Evolutionary conservation across 2,329 filamentous ascomycete species (phyloP), one percentile per base, ranked within the genome.

Genomic region (Juglanconis juglandina): DNA sequence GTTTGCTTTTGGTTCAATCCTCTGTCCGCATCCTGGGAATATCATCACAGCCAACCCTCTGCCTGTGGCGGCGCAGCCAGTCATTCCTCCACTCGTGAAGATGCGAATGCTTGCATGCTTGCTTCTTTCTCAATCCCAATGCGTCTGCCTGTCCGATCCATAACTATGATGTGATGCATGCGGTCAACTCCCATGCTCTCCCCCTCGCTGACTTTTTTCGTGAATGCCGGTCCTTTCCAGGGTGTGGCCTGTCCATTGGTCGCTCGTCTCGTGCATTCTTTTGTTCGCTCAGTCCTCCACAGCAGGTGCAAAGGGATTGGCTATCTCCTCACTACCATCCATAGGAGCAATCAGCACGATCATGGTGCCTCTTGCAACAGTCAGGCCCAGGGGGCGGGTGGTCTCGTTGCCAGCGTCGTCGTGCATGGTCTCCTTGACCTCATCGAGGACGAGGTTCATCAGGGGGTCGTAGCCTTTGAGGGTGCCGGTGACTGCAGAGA

Each of bases 391-490:
- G 17, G 89, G 84, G 66, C 93, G 86, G 34, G 89, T 89, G 61
- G 87, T 88, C 68, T 92, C 88, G 76, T 96, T 96, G 66, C 93
- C 94, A 74, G 96, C 90, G 62, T 97, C 94, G 72, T 99, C 95
- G 80, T 89, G 85, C 76, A 97, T 87, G 52, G 89, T 84, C 75
- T 99, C 95, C 73, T 95, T 87, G 56, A 96, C 94, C 68, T 98
- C 91, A 71, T 98, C 95, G 59, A 99, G 81, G 33, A 99, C 95
- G 64, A 99, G 82, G 74, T 99, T 99, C 93, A 98, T 98, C 63
- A 99, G 82, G 69, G 95, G 93, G 73, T 99, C 95, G 74, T 93
- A 98, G 64, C 95, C 95, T 76, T 98, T 98, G 47, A 99, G 81
- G 1, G 87, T 91, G 56, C 95, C 95, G 54, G 87, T 88, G 59